Conservation (phyloP, 306 rosid genomes). For the Cicer judaicum region DNA sequence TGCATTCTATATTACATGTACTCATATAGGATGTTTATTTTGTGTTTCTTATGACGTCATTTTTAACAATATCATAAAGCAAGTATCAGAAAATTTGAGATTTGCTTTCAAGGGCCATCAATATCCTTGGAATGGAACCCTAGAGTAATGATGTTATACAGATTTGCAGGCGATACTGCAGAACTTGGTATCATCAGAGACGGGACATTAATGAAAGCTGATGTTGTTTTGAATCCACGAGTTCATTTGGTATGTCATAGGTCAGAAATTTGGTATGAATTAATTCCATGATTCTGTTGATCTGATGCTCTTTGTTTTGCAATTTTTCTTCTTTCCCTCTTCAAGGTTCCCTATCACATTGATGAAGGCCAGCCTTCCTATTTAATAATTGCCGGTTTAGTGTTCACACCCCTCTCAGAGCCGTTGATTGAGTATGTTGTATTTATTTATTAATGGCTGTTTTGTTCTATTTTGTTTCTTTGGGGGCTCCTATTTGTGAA, state of each 20-base stretch:
- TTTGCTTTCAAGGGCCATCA: slow-evolving; percentile 6
- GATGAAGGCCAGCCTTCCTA: slow-evolving; percentile 95
- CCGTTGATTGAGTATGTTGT: slow-evolving; percentile 86
- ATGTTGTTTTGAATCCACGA: slow-evolving; percentile 76
- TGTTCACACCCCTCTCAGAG: slow-evolving; percentile 97
- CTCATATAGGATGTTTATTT: slow-evolving; percentile 3
- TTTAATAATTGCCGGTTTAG: slow-evolving; percentile 91
- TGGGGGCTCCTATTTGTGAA: slow-evolving; percentile 12
- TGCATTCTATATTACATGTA: background rate
- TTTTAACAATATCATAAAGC: slow-evolving; percentile 27
- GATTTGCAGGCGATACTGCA: slow-evolving; percentile 91
- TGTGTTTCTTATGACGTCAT: background rate
- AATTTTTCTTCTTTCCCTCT: slow-evolving; percentile 21
- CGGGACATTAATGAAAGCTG: slow-evolving; percentile 67
- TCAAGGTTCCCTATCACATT: slow-evolving; percentile 87
- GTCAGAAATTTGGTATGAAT: slow-evolving; percentile 38
- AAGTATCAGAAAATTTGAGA: slow-evolving; percentile 24
- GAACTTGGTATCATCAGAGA: slow-evolving; percentile 89
- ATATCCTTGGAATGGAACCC: slow-evolving; percentile 31
- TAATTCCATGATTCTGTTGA: slow-evolving; percentile 35
- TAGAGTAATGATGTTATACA: slow-evolving; percentile 52
- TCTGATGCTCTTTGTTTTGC: slow-evolving; percentile 47
- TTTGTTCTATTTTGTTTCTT: background rate
- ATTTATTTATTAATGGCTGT: slow-evolving; percentile 21
- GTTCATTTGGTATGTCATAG: slow-evolving; percentile 88